A percentile compares a stretch with the other conserved stretches of the same genome.
Evolutionary conservation across 257 asterid species (phyloP).

Genomic region (Forsythia suspensa): DNA sequence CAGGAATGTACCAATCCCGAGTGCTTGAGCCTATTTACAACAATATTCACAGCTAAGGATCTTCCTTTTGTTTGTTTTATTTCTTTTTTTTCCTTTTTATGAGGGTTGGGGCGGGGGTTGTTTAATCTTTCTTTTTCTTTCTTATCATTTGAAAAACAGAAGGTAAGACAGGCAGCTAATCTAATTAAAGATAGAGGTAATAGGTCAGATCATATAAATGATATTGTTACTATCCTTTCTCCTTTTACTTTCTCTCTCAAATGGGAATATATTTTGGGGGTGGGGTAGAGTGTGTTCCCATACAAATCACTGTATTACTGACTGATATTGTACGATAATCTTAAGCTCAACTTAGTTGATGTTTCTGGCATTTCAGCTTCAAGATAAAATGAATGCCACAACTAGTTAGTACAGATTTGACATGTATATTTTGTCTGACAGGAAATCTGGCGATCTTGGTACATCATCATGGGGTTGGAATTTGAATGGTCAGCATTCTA

Average conservation of each 20-base stretch:
- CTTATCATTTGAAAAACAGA: neutral
- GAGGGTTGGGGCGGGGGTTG: neutral
- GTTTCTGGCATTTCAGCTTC: neutral
- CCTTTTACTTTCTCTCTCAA: neutral
- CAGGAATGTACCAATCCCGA: neutral
- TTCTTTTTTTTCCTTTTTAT: neutral
- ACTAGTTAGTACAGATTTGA: neutral
- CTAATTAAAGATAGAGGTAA: neutral
- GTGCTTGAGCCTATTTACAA: neutral
- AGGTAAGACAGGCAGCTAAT: neutral
- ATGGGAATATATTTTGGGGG: neutral
- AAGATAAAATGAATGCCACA: constrained; percentile 11
- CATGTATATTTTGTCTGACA: constrained; percentile 26
- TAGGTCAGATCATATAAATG: neutral
- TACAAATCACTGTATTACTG: neutral
- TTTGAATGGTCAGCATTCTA: constrained; percentile 91
- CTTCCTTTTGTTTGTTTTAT: neutral
- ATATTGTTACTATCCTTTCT: neutral
- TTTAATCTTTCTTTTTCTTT: too few relatives aligned
- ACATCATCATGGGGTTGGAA: constrained; percentile 99
- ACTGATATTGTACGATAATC: neutral
- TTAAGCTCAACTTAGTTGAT: neutral
- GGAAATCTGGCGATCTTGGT: constrained; percentile 86
- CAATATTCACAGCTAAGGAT: neutral
- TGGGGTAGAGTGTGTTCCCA: neutral